These are phyloP conservation scores for Choiromyces venosus DNA, from an alignment of 495 filamentous ascomycete species.

Conservation along the genomic window DNA sequence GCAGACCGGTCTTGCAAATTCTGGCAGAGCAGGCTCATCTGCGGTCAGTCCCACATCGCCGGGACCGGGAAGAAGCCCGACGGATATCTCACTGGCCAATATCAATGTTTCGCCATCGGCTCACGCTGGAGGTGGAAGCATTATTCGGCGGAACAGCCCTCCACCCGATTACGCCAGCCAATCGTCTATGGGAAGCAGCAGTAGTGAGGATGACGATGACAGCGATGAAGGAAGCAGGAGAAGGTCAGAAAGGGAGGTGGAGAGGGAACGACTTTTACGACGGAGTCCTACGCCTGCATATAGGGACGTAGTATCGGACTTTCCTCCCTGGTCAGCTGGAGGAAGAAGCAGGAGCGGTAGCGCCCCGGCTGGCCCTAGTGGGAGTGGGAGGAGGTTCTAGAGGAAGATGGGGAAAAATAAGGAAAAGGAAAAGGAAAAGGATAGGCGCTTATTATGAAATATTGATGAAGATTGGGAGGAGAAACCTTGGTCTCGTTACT, in stretches of 20 bases:
- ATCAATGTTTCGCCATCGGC: conserved; percentile 41
- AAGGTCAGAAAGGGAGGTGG: conserved; percentile 16
- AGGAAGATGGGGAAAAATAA: background rate
- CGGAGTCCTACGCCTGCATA: conserved; percentile 39
- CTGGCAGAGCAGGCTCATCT: conserved; percentile 11
- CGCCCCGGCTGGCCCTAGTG: conserved; percentile 39
- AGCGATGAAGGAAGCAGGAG: conserved; percentile 20
- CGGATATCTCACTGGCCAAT: conserved; percentile 86
- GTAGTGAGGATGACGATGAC: conserved; percentile 26
- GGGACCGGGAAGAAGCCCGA: conserved; percentile 84
- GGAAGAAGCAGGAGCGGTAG: conserved; percentile 35
- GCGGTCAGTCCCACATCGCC: conserved; percentile 62
- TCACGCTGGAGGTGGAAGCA: background rate
- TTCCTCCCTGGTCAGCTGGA: conserved; percentile 1
- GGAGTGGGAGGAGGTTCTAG: conserved; percentile 19
- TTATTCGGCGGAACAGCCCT: conserved; percentile 19
- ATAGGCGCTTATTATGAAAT: conserved; percentile 18
- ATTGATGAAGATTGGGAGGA: background rate
- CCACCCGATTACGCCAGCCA: conserved; percentile 38
- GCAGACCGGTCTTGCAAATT: conserved; percentile 19
- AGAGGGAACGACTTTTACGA: conserved; percentile 25
- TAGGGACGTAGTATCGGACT: conserved; percentile 36
- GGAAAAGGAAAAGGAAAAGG: background rate
- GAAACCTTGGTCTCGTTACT: background rate
- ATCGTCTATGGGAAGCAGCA: conserved; percentile 21